Base-by-base conservation (phyloP, 768 basidiomycete genomes). In the Leccinum sublutescens region DNA sequence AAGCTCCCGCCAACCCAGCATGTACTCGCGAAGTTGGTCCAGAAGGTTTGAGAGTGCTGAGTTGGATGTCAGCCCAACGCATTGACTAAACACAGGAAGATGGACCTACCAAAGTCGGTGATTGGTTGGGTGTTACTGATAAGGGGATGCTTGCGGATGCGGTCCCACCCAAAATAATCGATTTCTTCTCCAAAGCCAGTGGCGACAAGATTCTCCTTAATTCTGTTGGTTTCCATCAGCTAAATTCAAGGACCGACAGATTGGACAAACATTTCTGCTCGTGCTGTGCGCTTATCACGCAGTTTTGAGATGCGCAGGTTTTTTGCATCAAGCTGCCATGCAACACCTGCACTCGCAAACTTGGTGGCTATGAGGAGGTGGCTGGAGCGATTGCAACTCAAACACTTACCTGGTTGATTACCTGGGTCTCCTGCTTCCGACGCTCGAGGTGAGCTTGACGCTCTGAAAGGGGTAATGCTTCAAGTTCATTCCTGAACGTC, bases 1-100 rank as follows among this genome's bases (percentile, higher is more conserved):
- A 56, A 72, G 64, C 51, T 69, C 71, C 55, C 65, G 71, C 73
- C 73, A 75, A 15, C 57, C 64, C 14, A 62, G 34, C 71, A 72
- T 72, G 54, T 71, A 66, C 8, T 63, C 66, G 36, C 45, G 54
- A 15, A 74, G 59, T 45, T 69, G 62, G 21, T 65, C 60, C 23
- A 67, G 23, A 50, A 71, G 27, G 23, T 33, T 52, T 38, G 58
- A 43, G 10, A 54, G 58, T 45, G 53, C 73, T 72, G 58, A 52
- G 40, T 50, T 33, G 23, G 3, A 55, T 23, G 38, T 73, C 43
- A 72, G 48, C 9, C 17, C 7, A 14, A 25, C 5, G 29, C 27
- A 40, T 29, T 36, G 12, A 29, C 15, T 17, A 36, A 34, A 51
- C 25, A 29, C 19, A 48, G 21, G 15, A 19, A 43, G 34, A 50